Evolutionary conservation across 1,284 basidiomycete species (phyloP).

Genomic region (Fomitiporia mediterranea): DNA sequence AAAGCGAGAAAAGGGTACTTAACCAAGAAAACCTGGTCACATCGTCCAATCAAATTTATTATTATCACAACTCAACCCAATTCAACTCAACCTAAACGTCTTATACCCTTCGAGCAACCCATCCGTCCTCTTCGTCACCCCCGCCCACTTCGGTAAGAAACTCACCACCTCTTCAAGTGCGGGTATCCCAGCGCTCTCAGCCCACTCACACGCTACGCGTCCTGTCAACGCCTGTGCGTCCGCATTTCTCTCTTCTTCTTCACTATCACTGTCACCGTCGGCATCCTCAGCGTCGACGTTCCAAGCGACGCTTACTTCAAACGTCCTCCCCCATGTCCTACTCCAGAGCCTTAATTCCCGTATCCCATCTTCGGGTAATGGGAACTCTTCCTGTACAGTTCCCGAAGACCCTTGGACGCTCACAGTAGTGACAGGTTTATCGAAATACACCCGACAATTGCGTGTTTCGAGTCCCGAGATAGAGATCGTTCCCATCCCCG

Average conservation of each 20-base stretch:
- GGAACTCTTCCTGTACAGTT: conserved; percentile 43
- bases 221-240: conserved; percentile 37
- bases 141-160: conserved; percentile 67
- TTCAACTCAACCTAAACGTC: conserved; percentile 36
- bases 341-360: conserved; percentile 58
- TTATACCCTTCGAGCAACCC: conserved; percentile 58
- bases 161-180: conserved; percentile 64
- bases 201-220: conserved; percentile 63
- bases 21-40: too few relatives aligned
- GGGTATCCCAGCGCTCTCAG: conserved; percentile 68
- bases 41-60: too few relatives aligned
- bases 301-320: conserved; percentile 52
- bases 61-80: too few relatives aligned
- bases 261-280: conserved; percentile 11
- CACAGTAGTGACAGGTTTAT: conserved; percentile 40
- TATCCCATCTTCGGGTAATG: conserved; percentile 37
- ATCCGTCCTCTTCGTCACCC: conserved; percentile 51
- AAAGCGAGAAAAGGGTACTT: too few relatives aligned
- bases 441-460: conserved; percentile 57
- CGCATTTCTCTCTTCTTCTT: too few relatives aligned
- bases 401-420: conserved; percentile 29
- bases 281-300: background rate
- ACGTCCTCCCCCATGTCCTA: conserved; percentile 58
- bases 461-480: conserved; percentile 57
- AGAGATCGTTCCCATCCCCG: conserved; percentile 38